Evolutionary conservation across 208 protist genomes (phyloP), one percentile per base, ranked within the genome.

Genomic region (Leishmania tarentolae): DNA sequence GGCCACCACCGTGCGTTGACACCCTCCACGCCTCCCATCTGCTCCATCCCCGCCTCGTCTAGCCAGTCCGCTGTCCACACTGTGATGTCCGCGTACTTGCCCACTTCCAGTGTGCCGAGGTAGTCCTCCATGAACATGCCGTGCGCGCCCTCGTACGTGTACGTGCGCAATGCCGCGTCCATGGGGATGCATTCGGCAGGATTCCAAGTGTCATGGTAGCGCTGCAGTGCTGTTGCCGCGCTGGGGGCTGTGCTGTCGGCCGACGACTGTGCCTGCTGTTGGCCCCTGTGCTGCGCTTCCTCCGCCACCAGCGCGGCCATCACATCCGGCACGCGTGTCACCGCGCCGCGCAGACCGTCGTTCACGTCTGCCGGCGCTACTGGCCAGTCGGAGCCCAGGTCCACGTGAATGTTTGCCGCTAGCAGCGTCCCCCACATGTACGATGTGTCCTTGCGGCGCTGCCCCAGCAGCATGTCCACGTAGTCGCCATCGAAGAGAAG

Each of bases 331-430:
- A 91, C 88, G 47, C 90, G 86, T 50, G 88, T 85, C 42, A 95
- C 85, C 17, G 90, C 88, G 19, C 85, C 90, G 52, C 89, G 84
- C 53, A 95, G 88, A 46, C 85, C 84, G 76, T 90, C 84, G 56
- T 86, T 81, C 42, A 88, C 74, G 76, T 92, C 85, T 8, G 88
- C 87, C 59, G 87, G 84, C 37, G 84, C 89, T n/a, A 95, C 89
- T 13, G 84, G 87, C 90, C 90, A 93, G 88, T 94, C 92, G 2
- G 90, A 90, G 42, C 92, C 90, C 50, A 92, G 75, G 46, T 81
- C 84, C 19, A 93, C 87, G 61, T 72, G 85, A 28, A 91, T 86
- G 15, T 72, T 57, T 1, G 85, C 37, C 9, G 76, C 61, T 56
- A 90, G 81, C 53, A 95, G 63, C 56, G 90, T 90, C 28, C 85